Evolutionary conservation across 768 basidiomycete species (phyloP).

Genomic region (Pleurotus pulmonarius): DNA sequence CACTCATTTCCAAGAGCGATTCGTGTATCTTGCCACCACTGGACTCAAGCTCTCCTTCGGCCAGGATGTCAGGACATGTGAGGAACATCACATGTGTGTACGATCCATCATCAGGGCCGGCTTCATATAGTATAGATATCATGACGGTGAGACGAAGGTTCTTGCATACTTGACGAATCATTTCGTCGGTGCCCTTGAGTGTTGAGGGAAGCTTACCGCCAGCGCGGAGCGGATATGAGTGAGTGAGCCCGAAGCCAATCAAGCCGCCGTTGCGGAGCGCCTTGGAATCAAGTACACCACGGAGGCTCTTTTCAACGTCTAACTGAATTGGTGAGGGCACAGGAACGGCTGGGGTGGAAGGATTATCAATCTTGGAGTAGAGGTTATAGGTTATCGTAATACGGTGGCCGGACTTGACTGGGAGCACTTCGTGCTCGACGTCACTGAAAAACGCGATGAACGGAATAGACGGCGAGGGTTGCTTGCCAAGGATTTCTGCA

Average conservation of each 20-base stretch:
- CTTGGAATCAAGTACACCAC: neutral
- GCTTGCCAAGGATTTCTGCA: neutral
- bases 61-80: neutral
- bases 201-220: neutral
- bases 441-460: constrained; percentile 35
- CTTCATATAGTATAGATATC: neutral
- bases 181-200: neutral
- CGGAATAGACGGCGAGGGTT: constrained; percentile 21
- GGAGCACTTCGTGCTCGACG: constrained; percentile 36
- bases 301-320: neutral
- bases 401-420: constrained; percentile 31
- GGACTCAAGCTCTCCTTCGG: neutral
- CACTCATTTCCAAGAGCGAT: neutral
- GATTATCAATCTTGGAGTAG: constrained; percentile 17
- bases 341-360: neutral
- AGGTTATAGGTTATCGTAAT: constrained; percentile 41
- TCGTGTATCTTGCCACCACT: neutral
- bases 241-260: neutral
- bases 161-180: neutral
- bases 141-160: neutral
- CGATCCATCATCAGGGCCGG: neutral
- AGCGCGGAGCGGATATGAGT: neutral
- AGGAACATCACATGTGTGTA: neutral
- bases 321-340: neutral
- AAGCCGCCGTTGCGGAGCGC: neutral